Base-by-base conservation (phyloP, 805 yeast genomes). In the Komagataella phaffii region DNA sequence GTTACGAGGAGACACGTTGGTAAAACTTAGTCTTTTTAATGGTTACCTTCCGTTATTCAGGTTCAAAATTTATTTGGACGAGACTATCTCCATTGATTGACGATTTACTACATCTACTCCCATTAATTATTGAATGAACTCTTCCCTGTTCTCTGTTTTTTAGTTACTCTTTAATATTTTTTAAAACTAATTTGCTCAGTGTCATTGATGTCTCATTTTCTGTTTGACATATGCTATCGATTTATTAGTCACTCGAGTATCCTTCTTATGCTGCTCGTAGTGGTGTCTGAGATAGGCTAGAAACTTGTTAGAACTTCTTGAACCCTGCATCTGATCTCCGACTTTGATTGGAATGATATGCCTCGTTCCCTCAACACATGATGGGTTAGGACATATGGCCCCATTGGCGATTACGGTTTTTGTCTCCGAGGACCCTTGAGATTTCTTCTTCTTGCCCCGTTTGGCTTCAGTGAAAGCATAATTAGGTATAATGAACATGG, bases 1-100 rank as follows among this genome's bases (percentile, higher is more conserved):
- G 49, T 52, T 71, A 6, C 59, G 59, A 49, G 75, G 74, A 2
- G 61, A 64, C 46, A 67, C 73, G 0, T 53, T 52, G 1, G 61
- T 71, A 30, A 58, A 14, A 30, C 14, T 30, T 3, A 8, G 40
- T 30, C 46, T 19, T n/a, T 19, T 21, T 7, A 49, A 46, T 18
- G 49, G 49, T 7, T 50, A 36, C 19, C 24, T 50, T 12, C 49
- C 52, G 19, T n/a, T 50, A 8, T 36, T 45, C 23, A 50, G 47
- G 40, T 14, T 50, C 47, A 50, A 14, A 14, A 47, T 50, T 24
- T 46, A 46, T 14, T 14, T 50, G 47, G 46, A 50, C 36, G 8
- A 46, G 14, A 49, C 23, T 8, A 30, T 30, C 5, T 30, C 40
- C 40, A 6, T 21, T 21, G 40, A 30, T 14, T 30, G 10, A 30